Base-by-base conservation (phyloP, 2,329 filamentous ascomycete species). In the Claviceps lovelessii region DNA sequence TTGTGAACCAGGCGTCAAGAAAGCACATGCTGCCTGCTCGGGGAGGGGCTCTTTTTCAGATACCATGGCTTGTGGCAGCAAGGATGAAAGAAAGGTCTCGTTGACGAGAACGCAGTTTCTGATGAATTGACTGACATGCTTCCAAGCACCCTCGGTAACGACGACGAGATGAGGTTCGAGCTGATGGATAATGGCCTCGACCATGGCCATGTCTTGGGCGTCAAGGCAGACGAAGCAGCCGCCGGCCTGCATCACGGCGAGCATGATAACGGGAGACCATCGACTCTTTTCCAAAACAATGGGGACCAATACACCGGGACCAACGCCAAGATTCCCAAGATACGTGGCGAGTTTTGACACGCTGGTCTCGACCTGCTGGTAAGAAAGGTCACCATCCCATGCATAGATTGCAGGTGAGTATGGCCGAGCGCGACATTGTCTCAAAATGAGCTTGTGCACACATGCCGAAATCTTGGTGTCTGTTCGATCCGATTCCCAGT, bases 221-320 rank as follows among this genome's bases (percentile, higher is more conserved):
- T 79, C 76, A 33, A 80, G 66, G 0, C 76, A 72, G 0, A 77
- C 73, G 45, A 79, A 73, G n/a, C 71, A 71, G 1, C 72, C 76
- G 13, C 76, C 76, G 4, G 76, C 68, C 61, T 86, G 85, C 47
- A 88, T 69, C 1, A 84, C 75, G 0, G 85, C 84, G 23, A 90
- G 72, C 57, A 90, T 83, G 7, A 83, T 77, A 44, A 88, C 70
- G 50, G 88, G 84, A 0, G 86, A 75, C 64, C 85, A 78, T 15
- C 81, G 70, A 23, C 79, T 86, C 68, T 88, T 90, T 47, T 86
- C 80, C 62, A 89, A 74, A 19, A 84, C 77, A 6, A 90, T 73
- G 5, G 81, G 82, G 1, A 90, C 76, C 4, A 85, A 70, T 8
- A 78, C 72, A 10, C 79, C 76, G 0, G 74, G 71, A 0, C 70